Evolutionary conservation across 768 basidiomycete genomes (phyloP), one percentile per base, ranked within the genome.

Genomic region (Amanita muscaria): DNA sequence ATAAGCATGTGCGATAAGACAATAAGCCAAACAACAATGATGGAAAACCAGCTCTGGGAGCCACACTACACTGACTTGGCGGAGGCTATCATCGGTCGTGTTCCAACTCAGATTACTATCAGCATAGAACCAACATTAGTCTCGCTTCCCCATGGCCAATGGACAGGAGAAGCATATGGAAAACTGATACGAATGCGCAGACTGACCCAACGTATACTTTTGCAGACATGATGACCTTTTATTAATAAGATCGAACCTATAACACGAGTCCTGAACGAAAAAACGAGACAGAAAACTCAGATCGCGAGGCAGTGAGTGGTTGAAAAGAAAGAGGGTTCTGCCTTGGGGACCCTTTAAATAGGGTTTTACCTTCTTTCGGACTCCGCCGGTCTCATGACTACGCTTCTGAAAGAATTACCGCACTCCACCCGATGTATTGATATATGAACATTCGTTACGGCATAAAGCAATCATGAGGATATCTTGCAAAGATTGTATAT

Each of bases 161-260:
- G 56, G 62, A 64, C 63, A 57, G 64, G 71, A 72, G 66, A 72
- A 70, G 72, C 62, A 63, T 64, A 56, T 55, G 62, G 52, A 59
- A 58, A 65, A 61, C 60, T 69, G 59, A 69, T 58, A 67, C 69
- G 61, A 70, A 69, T 65, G 64, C 67, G 65, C 66, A 79, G 79
- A 90, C 88, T 83, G 77, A 91, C 88, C 87, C 88, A 77, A 91
- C 87, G 67, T 90, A 91, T 63, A 90, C 77, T 72, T 90, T 91
- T 59, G 83, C 70, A 65, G 83, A 76, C 80, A 85, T 84, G 69
- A 72, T 76, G 69, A 69, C 58, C 59, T 54, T 52, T 64, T 68
- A 63, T 64, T 67, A 74, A 70, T 75, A 72, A 72, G 70, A 63
- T 66, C 66, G 67, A 60, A 65, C 66, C 66, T 66, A 66, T 64